Conservation (phyloP, 305 asterid species). For the Rubia balearica region DNA sequence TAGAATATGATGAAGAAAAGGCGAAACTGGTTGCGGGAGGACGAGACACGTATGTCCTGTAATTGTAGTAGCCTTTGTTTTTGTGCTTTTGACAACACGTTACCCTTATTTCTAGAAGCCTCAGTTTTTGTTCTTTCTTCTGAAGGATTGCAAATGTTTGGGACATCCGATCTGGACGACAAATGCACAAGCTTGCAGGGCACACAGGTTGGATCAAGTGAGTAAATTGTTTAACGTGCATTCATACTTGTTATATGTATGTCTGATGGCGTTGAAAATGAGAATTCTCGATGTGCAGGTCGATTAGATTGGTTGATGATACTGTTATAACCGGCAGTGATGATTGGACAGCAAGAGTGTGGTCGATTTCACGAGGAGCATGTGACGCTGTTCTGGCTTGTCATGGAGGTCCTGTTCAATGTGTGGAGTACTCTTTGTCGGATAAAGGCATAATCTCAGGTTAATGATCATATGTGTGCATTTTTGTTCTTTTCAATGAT, state of each 20-base stretch:
- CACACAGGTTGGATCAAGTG: constrained; percentile 95
- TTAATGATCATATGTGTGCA: constrained; percentile 16
- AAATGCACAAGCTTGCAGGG: constrained; percentile 88
- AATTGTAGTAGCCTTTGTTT: not conserved
- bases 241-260: constrained; percentile 13
- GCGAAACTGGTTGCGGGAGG: constrained; percentile 94
- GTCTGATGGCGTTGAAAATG: constrained; percentile 20
- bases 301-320: constrained; percentile 96
- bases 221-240: constrained; percentile 21
- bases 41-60: constrained; percentile 68
- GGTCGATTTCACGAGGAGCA: constrained; percentile 88
- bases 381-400: constrained; percentile 94
- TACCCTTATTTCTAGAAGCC: constrained; percentile 17
- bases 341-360: constrained; percentile 97
- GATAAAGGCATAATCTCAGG: constrained; percentile 95
- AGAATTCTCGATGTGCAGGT: constrained; percentile 41
- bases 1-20: constrained; percentile 84
- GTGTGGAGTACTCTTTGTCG: constrained; percentile 72
- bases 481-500: constrained; percentile 4
- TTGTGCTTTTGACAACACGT: not conserved
- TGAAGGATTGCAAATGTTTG: constrained; percentile 73
- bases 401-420: constrained; percentile 85
- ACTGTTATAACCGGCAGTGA: constrained; percentile 89
- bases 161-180: constrained; percentile 91
- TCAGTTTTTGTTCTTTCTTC: constrained; percentile 27